Conservation (phyloP, 495 filamentous ascomycete genomes). For the Daldinia loculata region DNA sequence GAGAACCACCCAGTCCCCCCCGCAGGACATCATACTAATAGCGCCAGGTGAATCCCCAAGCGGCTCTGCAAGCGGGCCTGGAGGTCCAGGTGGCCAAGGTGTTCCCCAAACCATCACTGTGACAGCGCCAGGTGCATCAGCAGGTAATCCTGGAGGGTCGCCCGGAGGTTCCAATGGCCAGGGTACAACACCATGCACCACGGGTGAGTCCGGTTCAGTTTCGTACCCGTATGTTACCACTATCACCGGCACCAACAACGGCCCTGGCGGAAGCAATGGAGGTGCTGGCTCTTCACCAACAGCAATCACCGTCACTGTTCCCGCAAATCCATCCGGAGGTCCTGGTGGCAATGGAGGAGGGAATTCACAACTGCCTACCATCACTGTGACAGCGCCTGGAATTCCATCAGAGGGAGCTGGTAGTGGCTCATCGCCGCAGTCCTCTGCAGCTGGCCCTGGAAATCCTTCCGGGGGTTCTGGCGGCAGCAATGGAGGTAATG, state of each 20-base stretch:
- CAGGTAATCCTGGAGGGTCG: constrained; percentile 25
- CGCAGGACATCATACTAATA: constrained; percentile 4
- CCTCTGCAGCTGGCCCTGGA: constrained; percentile 1
- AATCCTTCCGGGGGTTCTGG: constrained; percentile 20
- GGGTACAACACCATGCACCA: constrained; percentile 32
- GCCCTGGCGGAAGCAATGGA: constrained; percentile 29
- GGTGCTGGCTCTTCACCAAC: constrained; percentile 24
- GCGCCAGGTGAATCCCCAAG: constrained; percentile 15
- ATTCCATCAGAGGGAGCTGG: constrained; percentile 15
- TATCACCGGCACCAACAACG: constrained; percentile 25
- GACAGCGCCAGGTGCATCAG: constrained; percentile 31
- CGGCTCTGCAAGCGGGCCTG: constrained; percentile 14
- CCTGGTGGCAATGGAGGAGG: constrained; percentile 15
- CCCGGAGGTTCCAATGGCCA: constrained; percentile 22
- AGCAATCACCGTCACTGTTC: constrained; percentile 30
- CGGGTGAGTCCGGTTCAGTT: constrained; percentile 16
- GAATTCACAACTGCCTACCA: neutral
- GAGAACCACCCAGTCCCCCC: neutral
- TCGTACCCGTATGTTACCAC: constrained; percentile 21
- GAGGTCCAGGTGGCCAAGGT: constrained; percentile 29
- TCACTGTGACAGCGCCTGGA: constrained; percentile 29
- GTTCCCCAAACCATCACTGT: constrained; percentile 34
- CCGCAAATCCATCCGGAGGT: constrained; percentile 23
- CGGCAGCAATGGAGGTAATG: constrained; percentile 21
- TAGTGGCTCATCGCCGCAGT: neutral